Evolutionary conservation across 1,284 basidiomycete genomes (phyloP), one percentile per base, ranked within the genome.

Genomic region (Boletus sp.): DNA sequence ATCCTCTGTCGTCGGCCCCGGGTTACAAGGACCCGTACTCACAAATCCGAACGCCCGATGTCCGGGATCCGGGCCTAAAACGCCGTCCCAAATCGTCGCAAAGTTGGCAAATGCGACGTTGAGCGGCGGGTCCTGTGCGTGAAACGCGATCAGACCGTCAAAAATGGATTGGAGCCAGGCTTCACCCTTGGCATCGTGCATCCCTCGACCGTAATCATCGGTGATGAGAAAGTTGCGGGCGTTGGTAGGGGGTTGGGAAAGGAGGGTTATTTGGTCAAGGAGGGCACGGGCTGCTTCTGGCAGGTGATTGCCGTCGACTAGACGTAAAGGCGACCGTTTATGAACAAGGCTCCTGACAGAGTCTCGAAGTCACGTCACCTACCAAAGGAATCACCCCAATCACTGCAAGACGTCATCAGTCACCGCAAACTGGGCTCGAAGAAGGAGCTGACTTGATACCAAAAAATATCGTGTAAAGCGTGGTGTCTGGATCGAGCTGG

Each of bases 141-240:
- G 59, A 36, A 72, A 52, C 25, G 58, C 44, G 10, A 60, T 57
- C 14, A 77, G 51, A 1, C 66, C 67, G 8, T 65, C 54, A 50
- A 72, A 77, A 14, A 77, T 52, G 2, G 60, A 51, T 34, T 69
- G 64, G 42, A 76, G 70, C 65, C 69, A 78, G 7, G 68, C 63
- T 51, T 77, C 65, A 8, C 75, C 76, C 27, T 56, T 62, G 0
- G 62, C 52, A 2, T 68, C 60, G 3, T 65, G 62, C 1, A 32
- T 58, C 2, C 76, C 76, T 12, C 69, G 67, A 7, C 77, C 76
- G 25, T 78, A 78, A 27, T 66, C 70, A 47, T 77, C 75, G 1
- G 74, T 65, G 5, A 78, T 49, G 12, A 78, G 68, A 49, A 78
- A 70, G 47, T 74, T 69, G 16, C 66, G 62, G 2, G 73, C 74